These are phyloP conservation scores for Penicillium brasilianum DNA, from an alignment of 2,329 filamentous ascomycete genomes.

Conservation along the genomic window DNA sequence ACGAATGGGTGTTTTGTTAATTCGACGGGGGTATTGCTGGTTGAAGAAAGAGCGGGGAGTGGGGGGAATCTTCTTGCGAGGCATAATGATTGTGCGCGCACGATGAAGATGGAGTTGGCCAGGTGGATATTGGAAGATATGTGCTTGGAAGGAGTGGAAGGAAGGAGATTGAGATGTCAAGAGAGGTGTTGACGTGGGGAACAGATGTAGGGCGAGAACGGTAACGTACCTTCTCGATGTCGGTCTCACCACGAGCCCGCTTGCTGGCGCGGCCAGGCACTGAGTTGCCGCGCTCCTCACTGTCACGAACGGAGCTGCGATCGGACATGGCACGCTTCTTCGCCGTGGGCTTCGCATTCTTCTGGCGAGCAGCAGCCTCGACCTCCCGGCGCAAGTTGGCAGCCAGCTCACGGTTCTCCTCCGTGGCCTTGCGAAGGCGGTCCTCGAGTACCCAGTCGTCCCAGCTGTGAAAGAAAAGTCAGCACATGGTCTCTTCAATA, in stretches of 20 bases:
- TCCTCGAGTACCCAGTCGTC: slow-evolving; percentile 98
- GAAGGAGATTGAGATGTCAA: neutral
- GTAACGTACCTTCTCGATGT: slow-evolving; percentile 53
- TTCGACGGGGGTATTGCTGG: neutral
- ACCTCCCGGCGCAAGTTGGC: slow-evolving; percentile 52
- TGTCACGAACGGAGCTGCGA: slow-evolving; percentile 49
- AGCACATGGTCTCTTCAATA: slow-evolving; percentile 3
- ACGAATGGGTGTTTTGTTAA: neutral
- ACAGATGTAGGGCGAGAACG: neutral
- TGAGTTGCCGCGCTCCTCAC: slow-evolving; percentile 52
- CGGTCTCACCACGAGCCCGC: slow-evolving; percentile 52
- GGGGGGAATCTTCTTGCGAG: neutral
- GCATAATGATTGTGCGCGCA: neutral
- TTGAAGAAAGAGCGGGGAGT: neutral
- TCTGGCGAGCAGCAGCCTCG: slow-evolving; percentile 42
- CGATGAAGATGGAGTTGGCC: neutral
- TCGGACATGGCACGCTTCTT: slow-evolving; percentile 52
- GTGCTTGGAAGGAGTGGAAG: neutral
- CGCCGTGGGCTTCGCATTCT: slow-evolving; percentile 39
- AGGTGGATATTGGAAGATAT: neutral
- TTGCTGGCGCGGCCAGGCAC: slow-evolving; percentile 51
- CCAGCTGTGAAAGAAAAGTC: slow-evolving; percentile 63
- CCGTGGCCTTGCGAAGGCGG: slow-evolving; percentile 89
- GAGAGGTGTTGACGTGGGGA: neutral
- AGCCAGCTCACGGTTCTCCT: slow-evolving; percentile 92